A percentile compares a stretch with the other conserved stretches of the same genome.
These are phyloP conservation scores for Pachysolen tannophilus DNA, from an alignment of 805 yeast species.

Conservation along the genomic window DNA sequence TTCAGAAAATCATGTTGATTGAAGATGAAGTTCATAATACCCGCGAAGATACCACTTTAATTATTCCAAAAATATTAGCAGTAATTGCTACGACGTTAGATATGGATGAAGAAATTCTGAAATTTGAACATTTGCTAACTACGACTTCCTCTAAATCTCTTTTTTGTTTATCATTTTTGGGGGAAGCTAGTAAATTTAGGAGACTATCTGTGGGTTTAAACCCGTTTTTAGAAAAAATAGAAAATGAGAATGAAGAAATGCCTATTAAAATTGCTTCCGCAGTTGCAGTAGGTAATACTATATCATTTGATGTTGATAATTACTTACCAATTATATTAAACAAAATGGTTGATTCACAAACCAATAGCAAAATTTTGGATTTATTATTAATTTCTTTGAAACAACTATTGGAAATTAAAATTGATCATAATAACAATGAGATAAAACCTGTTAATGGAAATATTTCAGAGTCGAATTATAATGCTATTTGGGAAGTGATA, in stretches of 20 bases:
- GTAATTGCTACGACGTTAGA: slow-evolving; percentile 19
- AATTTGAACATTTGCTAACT: background rate
- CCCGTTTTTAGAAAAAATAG: slow-evolving; percentile 26
- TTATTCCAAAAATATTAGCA: slow-evolving; percentile 26
- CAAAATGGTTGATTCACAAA: slow-evolving; percentile 16
- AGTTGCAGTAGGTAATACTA: slow-evolving; percentile 42
- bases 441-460: slow-evolving; percentile 17
- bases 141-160: background rate
- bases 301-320: slow-evolving; percentile 28
- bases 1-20: too few relatives aligned
- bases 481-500: slow-evolving; percentile 7
- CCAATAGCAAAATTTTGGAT: too few relatives aligned
- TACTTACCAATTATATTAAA: slow-evolving; percentile 31
- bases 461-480: slow-evolving; percentile 14
- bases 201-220: slow-evolving; percentile 26
- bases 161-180: slow-evolving; percentile 30
- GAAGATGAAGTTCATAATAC: too few relatives aligned
- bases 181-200: slow-evolving; percentile 34
- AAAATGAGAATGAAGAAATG: slow-evolving; percentile 22
- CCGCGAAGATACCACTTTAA: too few relatives aligned
- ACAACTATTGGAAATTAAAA: slow-evolving; percentile 6
- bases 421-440: slow-evolving; percentile 10
- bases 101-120: slow-evolving; percentile 7
- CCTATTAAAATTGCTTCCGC: slow-evolving; percentile 38
- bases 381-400: slow-evolving; percentile 23